Base-by-base conservation (phyloP, 768 basidiomycete species). In the Hebeloma cylindrosporum region DNA sequence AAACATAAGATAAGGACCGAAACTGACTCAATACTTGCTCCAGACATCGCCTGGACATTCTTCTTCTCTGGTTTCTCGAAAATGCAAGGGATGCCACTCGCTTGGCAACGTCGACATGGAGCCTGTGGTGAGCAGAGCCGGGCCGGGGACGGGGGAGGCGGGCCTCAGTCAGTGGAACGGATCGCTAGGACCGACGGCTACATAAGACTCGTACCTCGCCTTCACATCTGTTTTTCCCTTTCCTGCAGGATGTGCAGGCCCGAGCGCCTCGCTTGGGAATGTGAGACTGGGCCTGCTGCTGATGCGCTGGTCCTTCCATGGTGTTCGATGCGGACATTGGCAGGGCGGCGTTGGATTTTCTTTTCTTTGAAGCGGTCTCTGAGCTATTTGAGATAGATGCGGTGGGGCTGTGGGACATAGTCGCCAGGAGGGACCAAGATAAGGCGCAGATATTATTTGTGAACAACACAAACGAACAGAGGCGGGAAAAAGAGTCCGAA, bases 21-120 rank as follows among this genome's bases (percentile, higher is more conserved):
- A 25, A 72, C 82, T 63, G 56, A 91, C 88, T 91, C 89, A 36
- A 85, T 76, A 57, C 86, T 84, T 35, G 83, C 77, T 34, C 72
- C 77, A 47, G 85, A 70, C 57, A 82, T 62, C 7, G 69, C 66
- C 53, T 79, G 80, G 1, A 67, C 70, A 62, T 73, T 80, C 71
- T 93, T 93, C 75, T 88, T 90, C 67, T 91, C 88, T 56, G 91
- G 91, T 64, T 92, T 92, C 66, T 93, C 91, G 66, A 93, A 93
- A 43, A 93, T 65, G 61, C 91, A 93, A 29, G 78, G 76, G 4
- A 80, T 84, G 10, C 87, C 88, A 60, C 82, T 88, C 42, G 86
- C 74, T 62, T 88, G 85, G 72, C 91, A 93, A 45, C 91, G 84
- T 71, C 85, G 82, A 78, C 91, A 93, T 56, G 90, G 90, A 71